Base-by-base conservation (phyloP, 306 rosid species). In the Psophocarpus tetragonolobus region DNA sequence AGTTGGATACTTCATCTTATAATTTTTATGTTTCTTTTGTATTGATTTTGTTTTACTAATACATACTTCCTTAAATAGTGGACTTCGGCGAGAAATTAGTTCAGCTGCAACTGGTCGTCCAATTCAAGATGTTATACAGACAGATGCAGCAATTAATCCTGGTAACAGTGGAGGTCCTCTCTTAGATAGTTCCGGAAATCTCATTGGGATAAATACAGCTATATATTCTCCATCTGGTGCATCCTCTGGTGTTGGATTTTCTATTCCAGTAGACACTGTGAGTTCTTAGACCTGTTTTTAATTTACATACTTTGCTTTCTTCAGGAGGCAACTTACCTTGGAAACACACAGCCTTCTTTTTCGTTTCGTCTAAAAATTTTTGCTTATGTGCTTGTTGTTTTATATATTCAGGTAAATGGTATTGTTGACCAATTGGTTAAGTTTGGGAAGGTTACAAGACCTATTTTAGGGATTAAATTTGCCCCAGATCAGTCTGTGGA, bases 91-190 rank as follows among this genome's bases (percentile, higher is more conserved):
- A 87, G 99, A 96, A 86, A 96, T 96, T 77, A 96, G 99, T 85
- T 96, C 99, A 45, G 99, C 99, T 45, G 99, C 99, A 53, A 96
- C 98, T 21, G 99, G 99, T 27, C 93, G 98, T 81, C 99, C 97
- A 21, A 96, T 96, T 80, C 99, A 96, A 87, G 99, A 96, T 78
- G 99, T 96, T 60, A 96, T 96, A 75, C 99, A 96, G 87, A 96
- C 97, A n/a, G 99, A 92, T 88, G 99, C 99, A 81, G 99, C 99
- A 53, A 96, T 96, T 83, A 96, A 96, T 81, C 99, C 99, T 2
- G 99, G 99, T 24, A 96, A 96, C 75, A 96, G 99, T 76, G 99
- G 99, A 61, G 99, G 99, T 13, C 99, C 99, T 51, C 99, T 96
- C 74, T 89, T 96, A 38, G 99, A 96, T 84, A 96, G 99, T 86